Evolutionary conservation across 179 eudicot species (phyloP), one percentile per base, ranked within the genome.

Genomic region (Amaranthus tricolor): DNA sequence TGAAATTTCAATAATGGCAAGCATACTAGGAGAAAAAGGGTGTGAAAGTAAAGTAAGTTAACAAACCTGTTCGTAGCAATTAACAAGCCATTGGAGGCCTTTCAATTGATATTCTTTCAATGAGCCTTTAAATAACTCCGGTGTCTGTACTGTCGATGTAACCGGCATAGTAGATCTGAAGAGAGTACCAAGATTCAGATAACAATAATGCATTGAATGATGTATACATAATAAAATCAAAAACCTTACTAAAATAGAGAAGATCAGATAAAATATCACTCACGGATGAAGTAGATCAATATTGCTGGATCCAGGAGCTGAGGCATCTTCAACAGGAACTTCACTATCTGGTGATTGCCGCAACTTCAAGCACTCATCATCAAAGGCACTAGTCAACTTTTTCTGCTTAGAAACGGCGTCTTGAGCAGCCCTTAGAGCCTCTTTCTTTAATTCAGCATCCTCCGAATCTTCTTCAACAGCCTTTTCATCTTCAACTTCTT

Each of bases 11-110:
- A 68, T 61, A 70, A 62, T 50, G 20, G 72, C 44, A 68, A 45
- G 21, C 56, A 66, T 57, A 76, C 63, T 47, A 24, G 71, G 68
- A 40, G 59, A 31, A 72, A 66, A 54, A 19, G 66, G 55, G 9
- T 57, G 40, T 62, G n/a, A 49, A 47, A 48, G 72, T 15, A 44
- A 44, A 71, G 49, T 68, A 52, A 54, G 40, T 9, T 47, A 69
- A 31, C 48, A 47, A 52, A 90, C 95, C 95, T 90, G 95, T 80
- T 95, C 99, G 81, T 95, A 95, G 85, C 99, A 95, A 82, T 95
- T 95, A 56, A 93, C 99, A 79, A 95, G 90, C 99, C 99, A 95
- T 74, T 95, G 99, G 65, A 95, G 97, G 68, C 99, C 99, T 85
- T 92, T 95, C 44, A 95, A 86, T 84, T 95, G 99, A 85, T 95